Percentiles rank a stretch among this genome's conserved stretches.
Conservation (phyloP, 768 basidiomycete genomes). For the Auriscalpium orientale region DNA sequence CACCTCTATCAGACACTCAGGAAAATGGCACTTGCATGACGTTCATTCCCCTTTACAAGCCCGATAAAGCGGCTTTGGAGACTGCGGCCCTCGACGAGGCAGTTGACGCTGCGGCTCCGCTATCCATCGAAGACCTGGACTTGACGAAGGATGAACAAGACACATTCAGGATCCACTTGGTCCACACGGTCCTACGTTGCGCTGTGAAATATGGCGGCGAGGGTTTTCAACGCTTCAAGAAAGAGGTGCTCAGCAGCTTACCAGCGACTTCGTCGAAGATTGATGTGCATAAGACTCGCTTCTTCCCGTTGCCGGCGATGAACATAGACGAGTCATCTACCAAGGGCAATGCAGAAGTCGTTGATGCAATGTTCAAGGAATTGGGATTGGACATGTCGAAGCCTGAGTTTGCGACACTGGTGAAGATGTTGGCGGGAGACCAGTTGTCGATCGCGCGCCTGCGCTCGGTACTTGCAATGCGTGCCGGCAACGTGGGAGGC, state of each 20-base stretch:
- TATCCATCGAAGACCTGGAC: conserved; percentile 23
- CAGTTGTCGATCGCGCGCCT: conserved; percentile 30
- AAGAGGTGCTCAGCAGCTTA: conserved; percentile 9
- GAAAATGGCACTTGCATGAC: conserved; percentile 34
- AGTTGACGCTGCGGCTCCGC: conserved; percentile 18
- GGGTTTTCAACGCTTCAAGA: conserved; percentile 20
- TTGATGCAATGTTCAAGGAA: conserved; percentile 21
- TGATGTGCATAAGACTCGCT: conserved; percentile 20
- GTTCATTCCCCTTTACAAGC: conserved; percentile 21
- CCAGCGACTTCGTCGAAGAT: conserved; percentile 22
- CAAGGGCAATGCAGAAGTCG: conserved; percentile 28
- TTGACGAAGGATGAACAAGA: conserved; percentile 8
- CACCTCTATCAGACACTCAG: conserved; percentile 18
- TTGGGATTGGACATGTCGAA: conserved; percentile 14
- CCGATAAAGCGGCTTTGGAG: conserved; percentile 19
- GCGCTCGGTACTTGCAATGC: conserved; percentile 22
- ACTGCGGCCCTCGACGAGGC: conserved; percentile 14
- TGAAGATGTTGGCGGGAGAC: conserved; percentile 23
- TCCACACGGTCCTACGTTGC: conserved; percentile 24
- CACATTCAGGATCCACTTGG: neutral
- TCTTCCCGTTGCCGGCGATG: conserved; percentile 26
- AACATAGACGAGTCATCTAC: conserved; percentile 31
- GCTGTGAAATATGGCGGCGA: conserved; percentile 25
- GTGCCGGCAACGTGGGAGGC: conserved; percentile 25
- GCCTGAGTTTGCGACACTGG: neutral